Evolutionary conservation across 202 grass and related monocot species (phyloP).

Genomic region (Carex arenaria): DNA sequence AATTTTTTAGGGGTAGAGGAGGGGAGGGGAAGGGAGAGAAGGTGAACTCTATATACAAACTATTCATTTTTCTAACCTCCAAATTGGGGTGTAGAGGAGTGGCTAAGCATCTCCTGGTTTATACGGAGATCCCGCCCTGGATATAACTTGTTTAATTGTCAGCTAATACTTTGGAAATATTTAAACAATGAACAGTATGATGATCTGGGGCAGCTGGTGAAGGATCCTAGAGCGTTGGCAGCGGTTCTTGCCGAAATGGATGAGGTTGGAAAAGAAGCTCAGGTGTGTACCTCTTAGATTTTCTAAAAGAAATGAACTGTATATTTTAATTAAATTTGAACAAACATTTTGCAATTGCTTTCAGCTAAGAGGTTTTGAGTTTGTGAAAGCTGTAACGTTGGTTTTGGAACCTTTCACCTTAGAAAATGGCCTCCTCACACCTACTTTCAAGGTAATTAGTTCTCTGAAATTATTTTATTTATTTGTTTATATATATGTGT

Average conservation of each 20-base stretch:
- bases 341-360: constrained; percentile 22
- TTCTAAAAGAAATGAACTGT: constrained; percentile 1
- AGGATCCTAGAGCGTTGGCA: constrained; percentile 55
- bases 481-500: not conserved
- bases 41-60: too few species aligned
- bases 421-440: constrained; percentile 92
- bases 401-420: constrained; percentile 77
- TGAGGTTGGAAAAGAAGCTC: constrained; percentile 70
- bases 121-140: too few species aligned
- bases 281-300: constrained; percentile 37
- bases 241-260: constrained; percentile 87
- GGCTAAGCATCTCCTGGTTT: too few species aligned
- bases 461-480: not conserved
- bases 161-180: constrained; percentile 17
- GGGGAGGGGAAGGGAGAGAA: too few species aligned
- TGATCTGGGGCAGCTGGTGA: constrained; percentile 51
- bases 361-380: constrained; percentile 96
- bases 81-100: too few species aligned
- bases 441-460: constrained; percentile 73
- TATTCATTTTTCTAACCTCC: too few species aligned
- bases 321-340: not conserved
- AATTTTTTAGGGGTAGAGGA: too few species aligned
- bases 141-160: constrained; percentile 16
- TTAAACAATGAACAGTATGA: constrained; percentile 38
- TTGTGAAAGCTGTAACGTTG: constrained; percentile 72